A percentile compares a stretch with the other conserved stretches of the same genome.
These are phyloP conservation scores for Geotrichum aggregatum DNA, from an alignment of 1,139 yeast genomes.

Conservation along the genomic window DNA sequence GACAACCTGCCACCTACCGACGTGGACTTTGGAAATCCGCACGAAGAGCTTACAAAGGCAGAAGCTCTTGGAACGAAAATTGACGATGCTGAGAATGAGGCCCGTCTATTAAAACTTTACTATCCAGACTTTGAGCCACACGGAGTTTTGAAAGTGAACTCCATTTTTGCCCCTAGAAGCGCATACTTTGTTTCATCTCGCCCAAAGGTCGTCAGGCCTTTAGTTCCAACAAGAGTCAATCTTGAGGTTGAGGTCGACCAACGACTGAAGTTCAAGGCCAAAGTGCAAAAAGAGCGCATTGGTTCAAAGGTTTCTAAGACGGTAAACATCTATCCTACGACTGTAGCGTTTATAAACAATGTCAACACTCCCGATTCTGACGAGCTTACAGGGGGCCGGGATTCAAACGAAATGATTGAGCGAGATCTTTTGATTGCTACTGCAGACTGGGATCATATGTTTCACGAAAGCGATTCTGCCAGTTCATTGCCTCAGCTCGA, in stretches of 20 bases:
- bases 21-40: background rate
- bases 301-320: constrained; percentile 3
- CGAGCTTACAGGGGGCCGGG: constrained; percentile 10
- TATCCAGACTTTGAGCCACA: constrained; percentile 61
- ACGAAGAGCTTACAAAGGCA: background rate
- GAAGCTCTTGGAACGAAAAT: background rate
- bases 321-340: background rate
- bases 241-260: constrained; percentile 45
- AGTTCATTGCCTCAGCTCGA: constrained; percentile 8
- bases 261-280: constrained; percentile 27
- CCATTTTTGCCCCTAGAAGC: constrained; percentile 62
- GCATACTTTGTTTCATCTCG: constrained; percentile 48
- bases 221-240: constrained; percentile 50
- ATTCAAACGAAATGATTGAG: constrained; percentile 32
- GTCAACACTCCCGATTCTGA: background rate
- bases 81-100: background rate
- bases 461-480: constrained; percentile 39
- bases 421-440: constrained; percentile 67
- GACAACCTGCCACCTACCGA: background rate
- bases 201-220: constrained; percentile 53
- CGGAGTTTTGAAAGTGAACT: constrained; percentile 59
- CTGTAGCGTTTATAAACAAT: background rate
- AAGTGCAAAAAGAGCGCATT: constrained; percentile 3
- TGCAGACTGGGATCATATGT: constrained; percentile 74
- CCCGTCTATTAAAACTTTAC: constrained; percentile 32